Conservation (phyloP, 345 rosid species). For the Moricandia moricandioides region DNA sequence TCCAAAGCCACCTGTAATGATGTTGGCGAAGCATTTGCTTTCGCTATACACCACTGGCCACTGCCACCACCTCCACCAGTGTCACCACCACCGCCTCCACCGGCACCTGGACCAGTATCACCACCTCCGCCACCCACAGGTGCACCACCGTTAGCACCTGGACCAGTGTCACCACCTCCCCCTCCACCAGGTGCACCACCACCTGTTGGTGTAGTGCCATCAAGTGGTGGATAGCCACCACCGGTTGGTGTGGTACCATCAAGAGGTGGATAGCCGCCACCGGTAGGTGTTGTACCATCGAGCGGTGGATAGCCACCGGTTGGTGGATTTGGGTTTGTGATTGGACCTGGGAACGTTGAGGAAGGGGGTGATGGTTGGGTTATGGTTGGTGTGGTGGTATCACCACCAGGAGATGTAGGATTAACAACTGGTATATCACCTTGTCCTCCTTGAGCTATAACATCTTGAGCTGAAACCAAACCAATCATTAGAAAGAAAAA, state of each 20-base stretch:
- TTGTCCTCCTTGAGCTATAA: constrained; percentile 39
- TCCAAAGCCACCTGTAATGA: constrained; percentile 93
- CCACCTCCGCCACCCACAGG: neutral
- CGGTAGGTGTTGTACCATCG: constrained; percentile 26
- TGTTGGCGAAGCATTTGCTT: constrained; percentile 64
- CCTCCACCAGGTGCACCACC: neutral
- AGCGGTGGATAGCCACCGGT: constrained; percentile 40
- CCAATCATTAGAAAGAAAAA: constrained; percentile 17
- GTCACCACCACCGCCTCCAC: neutral
- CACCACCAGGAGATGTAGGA: constrained; percentile 57
- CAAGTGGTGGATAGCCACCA: neutral
- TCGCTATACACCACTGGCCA: constrained; percentile 80
- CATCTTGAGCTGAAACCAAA: constrained; percentile 29
- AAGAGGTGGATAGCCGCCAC: constrained; percentile 5
- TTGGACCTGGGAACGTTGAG: constrained; percentile 31
- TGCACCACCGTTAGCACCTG: neutral
- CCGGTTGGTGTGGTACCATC: neutral
- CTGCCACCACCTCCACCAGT: constrained; percentile 23
- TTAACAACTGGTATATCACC: constrained; percentile 61
- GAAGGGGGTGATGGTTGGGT: constrained; percentile 41
- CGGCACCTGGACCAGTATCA: neutral
- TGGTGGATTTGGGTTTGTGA: constrained; percentile 26
- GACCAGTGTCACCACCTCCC: neutral
- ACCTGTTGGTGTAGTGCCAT: neutral
- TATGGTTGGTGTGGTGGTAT: constrained; percentile 3